phyloP scores from a whole-genome alignment of 1,284 basidiomycete genomes.

The Sporisorium graminicola region DNA sequence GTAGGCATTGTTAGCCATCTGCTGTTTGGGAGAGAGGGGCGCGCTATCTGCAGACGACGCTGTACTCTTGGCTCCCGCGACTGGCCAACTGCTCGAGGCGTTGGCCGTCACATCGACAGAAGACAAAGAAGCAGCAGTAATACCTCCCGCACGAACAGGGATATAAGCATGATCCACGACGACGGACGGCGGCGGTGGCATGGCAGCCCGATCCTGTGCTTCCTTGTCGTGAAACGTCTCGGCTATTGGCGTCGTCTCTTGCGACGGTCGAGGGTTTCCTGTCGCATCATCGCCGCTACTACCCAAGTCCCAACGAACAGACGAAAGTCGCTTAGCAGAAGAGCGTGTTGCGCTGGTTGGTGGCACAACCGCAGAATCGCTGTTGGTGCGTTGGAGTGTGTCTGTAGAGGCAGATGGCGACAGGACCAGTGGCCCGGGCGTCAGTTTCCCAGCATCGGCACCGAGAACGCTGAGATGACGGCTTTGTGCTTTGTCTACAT shows the following conservation, averaged over 20 bases:
- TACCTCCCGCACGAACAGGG: conserved; percentile 39
- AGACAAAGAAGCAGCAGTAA: conserved; percentile 26
- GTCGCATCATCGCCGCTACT: conserved; percentile 7
- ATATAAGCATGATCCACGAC: conserved; percentile 41
- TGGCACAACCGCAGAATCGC: conserved; percentile 8
- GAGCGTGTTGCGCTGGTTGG: conserved; percentile 1
- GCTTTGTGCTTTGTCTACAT: conserved; percentile 5
- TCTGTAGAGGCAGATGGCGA: conserved; percentile 36
- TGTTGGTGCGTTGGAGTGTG: conserved; percentile 15
- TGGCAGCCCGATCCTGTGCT: conserved; percentile 26
- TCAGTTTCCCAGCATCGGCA: conserved; percentile 1
- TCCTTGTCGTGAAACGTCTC: conserved; percentile 18
- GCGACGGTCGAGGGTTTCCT: conserved; percentile 1
- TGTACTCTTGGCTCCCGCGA: neutral
- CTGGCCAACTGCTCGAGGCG: neutral
- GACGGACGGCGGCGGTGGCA: conserved; percentile 41
- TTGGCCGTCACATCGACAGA: conserved; percentile 10
- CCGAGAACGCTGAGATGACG: conserved; percentile 24
- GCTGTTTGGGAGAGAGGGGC: conserved; percentile 4
- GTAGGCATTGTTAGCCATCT: conserved; percentile 6
- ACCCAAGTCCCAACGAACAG: conserved; percentile 45
- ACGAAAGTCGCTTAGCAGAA: conserved; percentile 30
- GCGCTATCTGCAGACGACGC: neutral
- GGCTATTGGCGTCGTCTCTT: conserved; percentile 14
- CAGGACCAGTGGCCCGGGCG: conserved; percentile 19